Percentiles rank a stretch among this genome's conserved stretches.
phyloP scores from a whole-genome alignment of 164 flowering plant genomes.

The Protea cynaroides region DNA sequence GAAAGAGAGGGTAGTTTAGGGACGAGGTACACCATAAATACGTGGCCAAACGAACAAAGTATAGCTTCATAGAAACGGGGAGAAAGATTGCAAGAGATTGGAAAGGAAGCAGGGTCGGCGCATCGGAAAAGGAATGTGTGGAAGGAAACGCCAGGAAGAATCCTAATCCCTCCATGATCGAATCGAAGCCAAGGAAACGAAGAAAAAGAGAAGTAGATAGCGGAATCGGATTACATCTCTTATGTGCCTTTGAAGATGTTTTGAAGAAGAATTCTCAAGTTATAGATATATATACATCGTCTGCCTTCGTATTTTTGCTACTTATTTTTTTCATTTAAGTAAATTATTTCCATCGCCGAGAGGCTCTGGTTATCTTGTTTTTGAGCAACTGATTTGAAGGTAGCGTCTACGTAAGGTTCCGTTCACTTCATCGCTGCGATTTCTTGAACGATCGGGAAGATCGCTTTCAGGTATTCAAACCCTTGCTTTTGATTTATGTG shows the following conservation, averaged over 20 bases:
- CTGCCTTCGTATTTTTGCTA: neutral
- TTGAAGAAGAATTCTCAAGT: neutral
- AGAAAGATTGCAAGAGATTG: neutral
- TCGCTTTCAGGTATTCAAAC: conserved; percentile 23
- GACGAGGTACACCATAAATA: conserved; percentile 7
- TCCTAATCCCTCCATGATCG: conserved; percentile 1
- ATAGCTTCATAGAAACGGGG: neutral
- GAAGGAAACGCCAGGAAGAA: neutral
- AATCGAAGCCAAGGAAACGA: neutral
- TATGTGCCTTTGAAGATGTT: neutral
- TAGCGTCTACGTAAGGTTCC: neutral
- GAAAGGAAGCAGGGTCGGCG: neutral
- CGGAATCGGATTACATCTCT: neutral
- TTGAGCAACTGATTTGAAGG: no score
- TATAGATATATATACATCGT: neutral
- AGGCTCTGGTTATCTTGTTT: no score
- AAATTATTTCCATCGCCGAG: no score
- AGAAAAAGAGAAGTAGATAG: neutral
- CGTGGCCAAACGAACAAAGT: neutral
- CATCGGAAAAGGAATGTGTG: neutral
- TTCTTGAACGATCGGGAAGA: conserved; percentile 2
- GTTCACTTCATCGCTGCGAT: neutral
- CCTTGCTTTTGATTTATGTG: conserved; percentile 19
- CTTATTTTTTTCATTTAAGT: no score
- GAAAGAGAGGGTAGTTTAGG: conserved; percentile 6